Evolutionary conservation across 768 basidiomycete species (phyloP).

Genomic region (Rhizopogon vesiculosus): DNA sequence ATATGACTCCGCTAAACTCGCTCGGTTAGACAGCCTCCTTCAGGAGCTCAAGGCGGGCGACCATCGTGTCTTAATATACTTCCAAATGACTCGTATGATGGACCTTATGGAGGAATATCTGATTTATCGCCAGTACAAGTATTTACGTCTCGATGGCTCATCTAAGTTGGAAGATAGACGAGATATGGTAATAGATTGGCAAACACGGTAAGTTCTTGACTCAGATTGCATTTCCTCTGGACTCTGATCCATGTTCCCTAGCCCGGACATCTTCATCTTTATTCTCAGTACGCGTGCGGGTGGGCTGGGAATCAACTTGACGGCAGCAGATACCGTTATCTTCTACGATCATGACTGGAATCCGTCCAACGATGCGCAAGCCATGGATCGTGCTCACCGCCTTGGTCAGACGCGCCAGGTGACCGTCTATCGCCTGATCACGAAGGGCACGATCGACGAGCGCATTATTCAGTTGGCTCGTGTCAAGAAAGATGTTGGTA

Average conservation of each 20-base stretch:
- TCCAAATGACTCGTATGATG: constrained; percentile 99
- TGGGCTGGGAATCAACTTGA: constrained; percentile 95
- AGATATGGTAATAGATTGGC: constrained; percentile 99
- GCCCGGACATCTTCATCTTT: constrained; percentile 91
- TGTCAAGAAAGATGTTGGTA: constrained; percentile 89
- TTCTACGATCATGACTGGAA: constrained; percentile 40
- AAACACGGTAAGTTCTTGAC: constrained; percentile 66
- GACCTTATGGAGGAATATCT: constrained; percentile 98
- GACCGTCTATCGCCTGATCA: constrained; percentile 93
- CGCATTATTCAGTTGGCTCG: constrained; percentile 94
- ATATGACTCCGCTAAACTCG: constrained; percentile 95
- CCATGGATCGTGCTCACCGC: constrained; percentile 97
- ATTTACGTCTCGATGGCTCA: constrained; percentile 87
- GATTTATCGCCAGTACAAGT: constrained; percentile 94
- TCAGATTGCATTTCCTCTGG: background rate
- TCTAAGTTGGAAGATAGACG: constrained; percentile 94
- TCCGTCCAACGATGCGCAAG: constrained; percentile 95
- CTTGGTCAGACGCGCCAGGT: constrained; percentile 96
- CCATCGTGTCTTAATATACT: constrained; percentile 93
- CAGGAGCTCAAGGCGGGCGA: constrained; percentile 90
- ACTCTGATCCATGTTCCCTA: constrained; percentile 3
- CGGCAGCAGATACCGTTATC: constrained; percentile 46
- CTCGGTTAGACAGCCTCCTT: constrained; percentile 82
- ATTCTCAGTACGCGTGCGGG: constrained; percentile 93
- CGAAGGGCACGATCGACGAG: constrained; percentile 92